A percentile compares a stretch with the other conserved stretches of the same genome.
Evolutionary conservation across 331 rosid species (phyloP).

Genomic region (Pyracantha coccinea): DNA sequence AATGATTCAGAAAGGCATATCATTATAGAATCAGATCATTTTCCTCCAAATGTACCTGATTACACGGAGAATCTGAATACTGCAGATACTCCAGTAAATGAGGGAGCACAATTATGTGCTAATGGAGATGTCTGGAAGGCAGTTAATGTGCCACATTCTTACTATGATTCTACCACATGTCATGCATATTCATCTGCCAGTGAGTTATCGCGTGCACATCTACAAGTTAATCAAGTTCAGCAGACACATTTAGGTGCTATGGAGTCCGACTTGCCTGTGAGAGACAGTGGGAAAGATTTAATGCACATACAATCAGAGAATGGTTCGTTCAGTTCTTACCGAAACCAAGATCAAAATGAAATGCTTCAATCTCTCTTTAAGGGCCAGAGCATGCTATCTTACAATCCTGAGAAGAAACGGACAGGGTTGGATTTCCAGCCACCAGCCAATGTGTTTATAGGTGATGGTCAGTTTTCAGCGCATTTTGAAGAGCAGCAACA

Average conservation of each 20-base stretch:
- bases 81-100: constrained; percentile 28
- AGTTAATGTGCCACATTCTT: constrained; percentile 54
- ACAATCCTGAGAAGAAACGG: constrained; percentile 57
- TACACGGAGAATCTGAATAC: constrained; percentile 28
- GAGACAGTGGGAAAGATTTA: constrained; percentile 41
- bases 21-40: constrained; percentile 28
- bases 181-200: constrained; percentile 37
- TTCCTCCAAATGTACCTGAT: constrained; percentile 26
- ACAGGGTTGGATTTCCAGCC: constrained; percentile 45
- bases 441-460: constrained; percentile 35
- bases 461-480: constrained; percentile 39
- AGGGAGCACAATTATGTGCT: constrained; percentile 38
- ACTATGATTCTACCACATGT: constrained; percentile 52
- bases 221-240: constrained; percentile 41
- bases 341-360: constrained; percentile 62
- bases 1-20: constrained; percentile 33
- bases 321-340: constrained; percentile 47
- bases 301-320: constrained; percentile 40
- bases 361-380: constrained; percentile 65
- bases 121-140: constrained; percentile 53
- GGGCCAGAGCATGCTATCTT: constrained; percentile 53
- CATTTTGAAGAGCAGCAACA: constrained; percentile 63
- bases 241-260: constrained; percentile 36
- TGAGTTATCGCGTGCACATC: constrained; percentile 40
- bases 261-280: constrained; percentile 21